Conservation (phyloP, 345 rosid genomes). For the Lepidium africanum region DNA sequence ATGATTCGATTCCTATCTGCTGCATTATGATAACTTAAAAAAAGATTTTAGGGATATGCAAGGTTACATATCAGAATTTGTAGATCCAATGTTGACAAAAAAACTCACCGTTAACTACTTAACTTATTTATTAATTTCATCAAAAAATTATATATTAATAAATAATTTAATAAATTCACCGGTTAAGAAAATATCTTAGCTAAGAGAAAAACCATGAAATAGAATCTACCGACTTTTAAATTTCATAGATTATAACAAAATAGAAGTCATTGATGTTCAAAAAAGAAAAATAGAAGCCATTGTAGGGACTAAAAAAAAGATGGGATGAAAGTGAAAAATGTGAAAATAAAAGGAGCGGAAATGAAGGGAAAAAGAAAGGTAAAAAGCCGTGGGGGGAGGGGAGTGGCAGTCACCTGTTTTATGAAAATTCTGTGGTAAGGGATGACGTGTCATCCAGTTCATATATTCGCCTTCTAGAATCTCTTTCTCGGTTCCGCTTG, state of each 20-base stretch:
- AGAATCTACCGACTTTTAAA: background rate
- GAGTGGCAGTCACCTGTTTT: conserved; percentile 18
- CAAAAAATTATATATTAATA: too few species aligned
- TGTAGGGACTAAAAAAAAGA: background rate
- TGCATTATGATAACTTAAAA: too few species aligned
- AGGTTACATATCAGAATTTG: too few species aligned
- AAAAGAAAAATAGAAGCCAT: background rate
- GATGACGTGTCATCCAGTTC: conserved; percentile 24
- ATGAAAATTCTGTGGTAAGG: conserved; percentile 14
- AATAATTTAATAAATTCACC: too few species aligned
- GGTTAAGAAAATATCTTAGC: too few species aligned
- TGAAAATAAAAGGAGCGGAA: background rate
- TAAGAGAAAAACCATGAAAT: background rate
- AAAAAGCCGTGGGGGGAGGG: conserved; percentile 14
- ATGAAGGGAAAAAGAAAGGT: conserved; percentile 13
- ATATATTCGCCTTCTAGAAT: conserved; percentile 27
- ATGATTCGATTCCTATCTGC: too few species aligned
- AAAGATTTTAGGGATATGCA: too few species aligned
- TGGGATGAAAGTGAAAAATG: conserved; percentile 10
- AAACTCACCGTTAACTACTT: too few species aligned
- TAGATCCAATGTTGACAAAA: too few species aligned
- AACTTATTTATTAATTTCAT: too few species aligned
- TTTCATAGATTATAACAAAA: background rate
- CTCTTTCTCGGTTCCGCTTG: background rate
- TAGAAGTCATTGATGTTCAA: background rate